Percentiles rank a stretch among this genome's conserved stretches.
These are phyloP conservation scores for Neurospora sp. DNA, from an alignment of 495 filamentous ascomycete genomes.

Conservation along the genomic window DNA sequence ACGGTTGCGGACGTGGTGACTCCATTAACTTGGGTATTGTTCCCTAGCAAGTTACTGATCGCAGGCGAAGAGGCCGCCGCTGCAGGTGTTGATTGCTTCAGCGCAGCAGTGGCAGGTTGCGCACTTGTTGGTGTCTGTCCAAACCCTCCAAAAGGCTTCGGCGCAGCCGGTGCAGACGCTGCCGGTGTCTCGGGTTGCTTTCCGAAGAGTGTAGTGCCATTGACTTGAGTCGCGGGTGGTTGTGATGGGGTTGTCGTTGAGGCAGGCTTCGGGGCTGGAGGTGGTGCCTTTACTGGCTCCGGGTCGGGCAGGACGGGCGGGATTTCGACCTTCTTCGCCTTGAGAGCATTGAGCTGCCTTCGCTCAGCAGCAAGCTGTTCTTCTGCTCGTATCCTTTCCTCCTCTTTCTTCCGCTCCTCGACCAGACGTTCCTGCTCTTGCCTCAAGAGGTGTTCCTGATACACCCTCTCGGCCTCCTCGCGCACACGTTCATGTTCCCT, in stretches of 20 bases:
- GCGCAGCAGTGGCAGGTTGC: not conserved
- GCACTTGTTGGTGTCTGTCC: not conserved
- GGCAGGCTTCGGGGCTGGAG: constrained; percentile 1
- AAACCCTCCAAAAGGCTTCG: not conserved
- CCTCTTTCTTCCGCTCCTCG: constrained; percentile 39
- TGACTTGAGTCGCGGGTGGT: not conserved
- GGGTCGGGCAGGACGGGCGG: constrained; percentile 27
- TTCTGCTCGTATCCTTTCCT: constrained; percentile 41
- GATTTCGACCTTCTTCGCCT: constrained; percentile 31
- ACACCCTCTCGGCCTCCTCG: constrained; percentile 44
- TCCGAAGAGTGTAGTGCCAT: constrained; percentile 1
- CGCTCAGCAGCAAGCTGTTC: constrained; percentile 31
- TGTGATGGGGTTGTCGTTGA: constrained; percentile 2
- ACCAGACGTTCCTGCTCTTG: constrained; percentile 36
- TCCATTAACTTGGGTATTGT: constrained; percentile 3
- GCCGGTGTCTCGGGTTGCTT: not conserved
- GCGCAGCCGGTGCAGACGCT: not conserved
- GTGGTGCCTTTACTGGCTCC: constrained; percentile 7
- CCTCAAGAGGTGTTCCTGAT: constrained; percentile 32
- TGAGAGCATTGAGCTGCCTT: constrained; percentile 30
- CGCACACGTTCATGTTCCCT: constrained; percentile 53
- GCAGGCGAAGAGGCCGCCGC: not conserved
- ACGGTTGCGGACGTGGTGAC: not conserved
- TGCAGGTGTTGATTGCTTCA: not conserved
- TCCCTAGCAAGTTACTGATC: not conserved